Conservation (phyloP, 2,329 filamentous ascomycete genomes). For the Cercospora sojina region DNA sequence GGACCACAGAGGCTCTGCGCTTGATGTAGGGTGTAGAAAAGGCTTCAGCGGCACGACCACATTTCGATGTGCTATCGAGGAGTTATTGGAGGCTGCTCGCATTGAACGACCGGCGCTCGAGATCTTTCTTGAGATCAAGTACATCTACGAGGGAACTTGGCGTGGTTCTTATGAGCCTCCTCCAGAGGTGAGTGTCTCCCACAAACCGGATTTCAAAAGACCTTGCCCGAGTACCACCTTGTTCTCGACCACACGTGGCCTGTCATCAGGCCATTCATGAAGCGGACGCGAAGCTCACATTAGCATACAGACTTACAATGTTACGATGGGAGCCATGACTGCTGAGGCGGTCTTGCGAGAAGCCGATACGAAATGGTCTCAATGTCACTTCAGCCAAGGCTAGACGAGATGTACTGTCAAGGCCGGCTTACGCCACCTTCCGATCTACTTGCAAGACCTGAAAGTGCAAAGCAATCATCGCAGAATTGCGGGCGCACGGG, state of each 20-base stretch:
- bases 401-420: not conserved
- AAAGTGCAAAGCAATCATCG: not conserved
- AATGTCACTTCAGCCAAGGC: conserved; percentile 10
- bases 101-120: not conserved
- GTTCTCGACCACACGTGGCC: not conserved
- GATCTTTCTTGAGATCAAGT: conserved; percentile 17
- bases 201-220: not conserved
- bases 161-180: conserved; percentile 8
- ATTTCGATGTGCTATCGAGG: conserved; percentile 14
- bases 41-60: conserved; percentile 21
- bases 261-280: not conserved
- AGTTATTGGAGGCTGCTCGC: conserved; percentile 16
- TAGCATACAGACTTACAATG: conserved; percentile 10
- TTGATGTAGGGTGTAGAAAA: conserved; percentile 17
- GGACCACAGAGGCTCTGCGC: conserved; percentile 13
- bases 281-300: not conserved
- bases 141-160: conserved; percentile 18
- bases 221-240: not conserved
- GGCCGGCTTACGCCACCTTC: not conserved
- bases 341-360: not conserved
- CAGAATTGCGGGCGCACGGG: not conserved
- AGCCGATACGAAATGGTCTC: conserved; percentile 13
- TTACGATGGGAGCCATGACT: conserved; percentile 6
- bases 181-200: conserved; percentile 5
- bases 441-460: not conserved